A percentile compares a stretch with the other conserved stretches of the same genome.
These are phyloP conservation scores for Neocucurbitaria cava DNA, from an alignment of 2,329 filamentous ascomycete species.

Conservation along the genomic window DNA sequence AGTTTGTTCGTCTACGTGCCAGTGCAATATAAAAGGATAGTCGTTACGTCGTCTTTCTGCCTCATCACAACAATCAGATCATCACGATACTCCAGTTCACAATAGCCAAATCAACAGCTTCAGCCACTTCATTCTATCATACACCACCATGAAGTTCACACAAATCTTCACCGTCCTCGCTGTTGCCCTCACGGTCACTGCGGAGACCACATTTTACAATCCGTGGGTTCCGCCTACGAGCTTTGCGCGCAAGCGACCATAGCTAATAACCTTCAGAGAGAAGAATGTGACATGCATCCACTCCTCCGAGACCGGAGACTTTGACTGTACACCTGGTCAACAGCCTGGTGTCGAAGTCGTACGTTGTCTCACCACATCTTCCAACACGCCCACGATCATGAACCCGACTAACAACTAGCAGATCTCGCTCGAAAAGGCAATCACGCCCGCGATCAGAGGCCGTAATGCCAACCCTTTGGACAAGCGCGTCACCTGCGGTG, in stretches of 20 bases:
- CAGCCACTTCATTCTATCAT: background rate
- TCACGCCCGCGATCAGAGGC: background rate
- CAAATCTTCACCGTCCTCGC: background rate
- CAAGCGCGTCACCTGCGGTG: background rate
- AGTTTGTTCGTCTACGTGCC: background rate
- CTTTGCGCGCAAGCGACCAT: background rate
- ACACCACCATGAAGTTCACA: background rate
- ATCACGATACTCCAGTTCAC: background rate
- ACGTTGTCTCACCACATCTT: background rate
- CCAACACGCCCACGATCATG: background rate
- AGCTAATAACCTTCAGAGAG: background rate
- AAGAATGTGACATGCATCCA: background rate
- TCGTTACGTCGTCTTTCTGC: background rate
- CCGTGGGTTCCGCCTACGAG: background rate
- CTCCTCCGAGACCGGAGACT: background rate
- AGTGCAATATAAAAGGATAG: background rate
- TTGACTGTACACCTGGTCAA: background rate
- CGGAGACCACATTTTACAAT: background rate
- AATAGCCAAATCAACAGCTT: background rate
- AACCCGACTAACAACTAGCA: background rate
- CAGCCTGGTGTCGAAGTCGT: background rate
- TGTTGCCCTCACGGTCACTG: background rate
- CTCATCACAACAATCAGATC: background rate
- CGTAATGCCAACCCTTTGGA: background rate
- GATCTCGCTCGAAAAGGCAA: background rate